Percentiles rank a stretch among this genome's conserved stretches.
Evolutionary conservation across 2,329 filamentous ascomycete species (phyloP).

Genomic region (Aspergillus fischeri): DNA sequence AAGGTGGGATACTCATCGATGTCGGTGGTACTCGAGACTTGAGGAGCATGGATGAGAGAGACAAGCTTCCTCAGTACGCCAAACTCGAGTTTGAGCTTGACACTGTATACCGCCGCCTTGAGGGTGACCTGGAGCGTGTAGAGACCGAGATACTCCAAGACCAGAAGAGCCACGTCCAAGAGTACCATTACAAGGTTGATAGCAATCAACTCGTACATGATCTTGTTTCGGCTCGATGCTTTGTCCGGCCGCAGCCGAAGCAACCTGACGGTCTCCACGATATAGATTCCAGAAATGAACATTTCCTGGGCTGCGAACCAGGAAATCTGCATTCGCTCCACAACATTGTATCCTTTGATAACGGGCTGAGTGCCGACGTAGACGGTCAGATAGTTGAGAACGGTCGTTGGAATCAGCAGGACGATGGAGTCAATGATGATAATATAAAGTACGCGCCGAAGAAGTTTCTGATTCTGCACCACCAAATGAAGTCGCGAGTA

Average conservation of each 20-base stretch:
- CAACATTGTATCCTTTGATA: conserved; percentile 40
- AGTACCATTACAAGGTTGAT: conserved; percentile 48
- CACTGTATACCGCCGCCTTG: conserved; percentile 46
- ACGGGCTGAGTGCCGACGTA: conserved; percentile 21
- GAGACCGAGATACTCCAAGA: conserved; percentile 40
- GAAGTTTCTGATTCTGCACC: conserved; percentile 44
- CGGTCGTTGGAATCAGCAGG: conserved; percentile 50
- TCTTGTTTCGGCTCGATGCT: conserved; percentile 33
- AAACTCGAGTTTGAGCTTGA: conserved; percentile 49
- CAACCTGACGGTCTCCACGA: conserved; percentile 49
- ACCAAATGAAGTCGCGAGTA: conserved; percentile 61
- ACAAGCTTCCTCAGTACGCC: conserved; percentile 45
- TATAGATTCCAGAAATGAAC: conserved; percentile 48
- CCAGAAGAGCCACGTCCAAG: conserved; percentile 44
- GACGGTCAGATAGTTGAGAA: conserved; percentile 48
- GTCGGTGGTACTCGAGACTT: conserved; percentile 29
- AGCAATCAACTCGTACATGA: conserved; percentile 46
- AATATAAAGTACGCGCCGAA: conserved; percentile 52
- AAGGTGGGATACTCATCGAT: conserved; percentile 38
- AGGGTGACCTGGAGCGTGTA: conserved; percentile 44
- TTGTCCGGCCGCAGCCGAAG: conserved; percentile 33
- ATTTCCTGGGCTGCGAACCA: conserved; percentile 44
- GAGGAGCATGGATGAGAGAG: conserved; percentile 32
- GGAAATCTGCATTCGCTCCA: conserved; percentile 41
- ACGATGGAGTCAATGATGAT: conserved; percentile 54